Base-by-base conservation (phyloP, 2,329 filamentous ascomycete species). In the Ophiostoma triangulosporum region DNA sequence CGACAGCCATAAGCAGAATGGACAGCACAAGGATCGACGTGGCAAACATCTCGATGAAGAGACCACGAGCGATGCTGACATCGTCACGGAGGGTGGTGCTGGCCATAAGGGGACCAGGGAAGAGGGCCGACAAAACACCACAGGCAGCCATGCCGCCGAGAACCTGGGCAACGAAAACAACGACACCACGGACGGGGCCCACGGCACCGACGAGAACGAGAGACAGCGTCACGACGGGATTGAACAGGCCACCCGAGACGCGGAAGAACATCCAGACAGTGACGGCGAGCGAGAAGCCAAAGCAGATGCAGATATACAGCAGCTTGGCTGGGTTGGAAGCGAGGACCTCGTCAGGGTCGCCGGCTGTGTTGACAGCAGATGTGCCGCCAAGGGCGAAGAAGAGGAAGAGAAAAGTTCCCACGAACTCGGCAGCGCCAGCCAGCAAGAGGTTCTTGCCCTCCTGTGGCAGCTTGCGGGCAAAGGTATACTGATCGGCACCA, bases 1-100 rank as follows among this genome's bases (percentile, higher is more conserved):
- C 83, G 4, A 80, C 78, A 0, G 83, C 83, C 45, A 87, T 72
- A 76, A 87, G 83, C 64, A 81, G 77, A 29, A 85, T 77, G 3
- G 80, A 76, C 52, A 85, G 70, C 7, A 84, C 74, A 9, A 86
- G 70, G 62, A 83, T 73, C 0, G 78, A 69, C 0, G 81, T 85
- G 35, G 84, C 69, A 60, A 84, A 81, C 68, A 81, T 75, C 64
- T 85, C 82, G 48, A 85, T 74, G 62, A 85, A 83, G 38, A 85
- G 68, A 6, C 81, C 82, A 56, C 79, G 80, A 0, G 69, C 69
- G 9, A 73, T 68, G 55, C 68, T 76, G 4, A 75, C 70, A 12
- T 73, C 74, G 11, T 69, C 68, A 1, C 71, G 70, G 3, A 85
- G 70, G 4, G 69, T 68, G n/a, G 81, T 84, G 49, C 68, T 68